Evolutionary conservation across 495 filamentous ascomycete genomes (phyloP), one percentile per base, ranked within the genome.

Genomic region (Talaromyces adpressus): DNA sequence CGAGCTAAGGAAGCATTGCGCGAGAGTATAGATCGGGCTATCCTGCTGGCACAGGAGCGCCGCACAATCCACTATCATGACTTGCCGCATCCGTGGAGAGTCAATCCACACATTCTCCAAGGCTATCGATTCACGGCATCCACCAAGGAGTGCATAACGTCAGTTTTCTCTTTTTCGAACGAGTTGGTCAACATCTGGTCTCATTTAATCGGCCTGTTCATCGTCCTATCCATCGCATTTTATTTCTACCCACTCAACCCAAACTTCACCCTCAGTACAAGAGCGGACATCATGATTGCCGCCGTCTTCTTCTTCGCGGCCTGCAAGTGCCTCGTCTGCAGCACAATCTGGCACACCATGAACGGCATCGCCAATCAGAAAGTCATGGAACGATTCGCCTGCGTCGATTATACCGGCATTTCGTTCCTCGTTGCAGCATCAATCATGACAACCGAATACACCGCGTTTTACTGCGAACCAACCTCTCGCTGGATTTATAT

Each of bases 101-200:
- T 97, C 62, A 99, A 99, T 74, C 92, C 93, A 5, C 91, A 98
- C 75, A 98, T 99, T 72, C 77, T 86, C 23, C 81, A 80, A 11
- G 94, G 94, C 36, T 99, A 99, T 71, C 93, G 94, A 41, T 99
- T 99, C 78, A 89, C 84, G 61, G 88, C 93, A 62, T 89, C 87
- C 57, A 96, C 95, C 72, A 70, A 91, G 58, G 93, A 90, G 51
- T 98, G 93, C 71, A 77, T 98, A 41, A 82, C 84, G 22, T 97
- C 92, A 5, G 84, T 90, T 61, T 91, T 97, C 70, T 78, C 82
- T 30, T 80, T 92, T 65, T 93, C 89, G 59, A 99, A 99, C 73
- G 94, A 99, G 74, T 81, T 89, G 56, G 88, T 97, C 76, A 99
- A 99, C 74, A 99, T 99, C 69, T 99, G 95, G 95, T 91, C 92